Base-by-base conservation (phyloP, 352 stramenopile genomes). In the Phytophthora chlamydospora region DNA sequence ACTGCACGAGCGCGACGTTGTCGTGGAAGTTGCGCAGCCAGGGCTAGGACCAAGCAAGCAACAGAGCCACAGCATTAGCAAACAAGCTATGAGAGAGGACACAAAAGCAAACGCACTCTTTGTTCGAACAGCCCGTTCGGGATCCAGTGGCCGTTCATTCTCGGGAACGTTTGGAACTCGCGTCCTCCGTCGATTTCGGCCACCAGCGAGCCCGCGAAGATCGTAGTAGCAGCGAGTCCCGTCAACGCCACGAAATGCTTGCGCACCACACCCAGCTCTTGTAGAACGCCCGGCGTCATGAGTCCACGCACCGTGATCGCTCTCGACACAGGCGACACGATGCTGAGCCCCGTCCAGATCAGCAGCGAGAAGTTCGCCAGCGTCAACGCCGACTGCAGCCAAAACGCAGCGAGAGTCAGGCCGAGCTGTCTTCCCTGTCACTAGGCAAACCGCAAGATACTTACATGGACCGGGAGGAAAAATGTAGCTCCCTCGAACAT, bases 111-210 rank as follows among this genome's bases (percentile, higher is more conserved):
- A 52, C 60, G 16, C 41, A 89, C 81, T 62, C 68, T 75, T 12
- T 81, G 68, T 6, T 88, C 81, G 44, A 90, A 83, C 16, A 90
- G 47, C 0, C 78, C 78, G 12, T 80, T 60, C 8, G 97, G 96
- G 47, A 99, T 91, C 89, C 89, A 98, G 24, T 75, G 73, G 16
- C 86, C 81, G 39, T 76, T 73, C 93, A 98, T 98, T 56, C 95
- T 94, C 14, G 97, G 97, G 48, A 95, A 99, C 41, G 87, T 97
- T 70, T 99, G 99, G 86, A 97, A 99, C n/a, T 95, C 95, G 13
- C 86, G 83, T n/a, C 97, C 97, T 0, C 93, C 97, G 71, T 98
- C 96, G 66, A 98, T 99, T 35, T 97, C 95, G 1, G 97, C 96
- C 2, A 99, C 96, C 0, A 84, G 42, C 2, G 79, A 78, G 0